These are phyloP conservation scores for Chaetomidium leptoderma DNA, from an alignment of 495 filamentous ascomycete genomes.

Conservation along the genomic window DNA sequence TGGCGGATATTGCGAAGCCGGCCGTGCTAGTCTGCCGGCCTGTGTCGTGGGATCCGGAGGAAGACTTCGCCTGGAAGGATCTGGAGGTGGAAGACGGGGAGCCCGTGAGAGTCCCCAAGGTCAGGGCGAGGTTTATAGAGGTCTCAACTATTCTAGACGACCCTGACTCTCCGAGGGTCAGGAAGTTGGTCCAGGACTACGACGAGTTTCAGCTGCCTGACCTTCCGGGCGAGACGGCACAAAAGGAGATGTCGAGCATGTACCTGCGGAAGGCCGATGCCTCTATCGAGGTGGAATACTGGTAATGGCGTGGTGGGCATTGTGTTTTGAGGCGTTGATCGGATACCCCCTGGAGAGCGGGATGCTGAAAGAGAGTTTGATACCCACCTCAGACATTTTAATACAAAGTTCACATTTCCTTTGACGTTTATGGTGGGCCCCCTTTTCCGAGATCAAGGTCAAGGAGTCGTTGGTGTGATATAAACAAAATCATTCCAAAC, in stretches of 20 bases:
- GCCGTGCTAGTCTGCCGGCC: conserved; percentile 20
- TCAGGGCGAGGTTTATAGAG: conserved; percentile 6
- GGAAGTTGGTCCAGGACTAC: conserved; percentile 15
- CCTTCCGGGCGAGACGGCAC: conserved; percentile 3
- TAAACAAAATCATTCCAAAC: too few relatives aligned
- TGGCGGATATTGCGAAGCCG: conserved; percentile 23
- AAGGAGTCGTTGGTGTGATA: too few relatives aligned
- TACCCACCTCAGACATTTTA: neutral
- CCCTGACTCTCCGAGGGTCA: conserved; percentile 20
- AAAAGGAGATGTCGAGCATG: neutral
- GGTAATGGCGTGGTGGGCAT: neutral
- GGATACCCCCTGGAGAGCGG: too few relatives aligned
- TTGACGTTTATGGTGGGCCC: too few relatives aligned
- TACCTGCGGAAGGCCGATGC: conserved; percentile 8
- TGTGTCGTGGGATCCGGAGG: conserved; percentile 14
- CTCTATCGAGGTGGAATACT: conserved; percentile 7
- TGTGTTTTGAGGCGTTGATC: neutral
- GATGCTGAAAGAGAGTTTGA: neutral
- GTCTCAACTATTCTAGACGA: conserved; percentile 1
- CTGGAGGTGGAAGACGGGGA: conserved; percentile 2
- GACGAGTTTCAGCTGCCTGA: conserved; percentile 12
- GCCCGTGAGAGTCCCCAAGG: conserved; percentile 4
- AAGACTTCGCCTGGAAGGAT: conserved; percentile 10
- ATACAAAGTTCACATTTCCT: too few relatives aligned
- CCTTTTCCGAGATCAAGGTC: too few relatives aligned